phyloP scores from a whole-genome alignment of 192 early-diverging fungal species.

The Mortierella hygrophila region DNA sequence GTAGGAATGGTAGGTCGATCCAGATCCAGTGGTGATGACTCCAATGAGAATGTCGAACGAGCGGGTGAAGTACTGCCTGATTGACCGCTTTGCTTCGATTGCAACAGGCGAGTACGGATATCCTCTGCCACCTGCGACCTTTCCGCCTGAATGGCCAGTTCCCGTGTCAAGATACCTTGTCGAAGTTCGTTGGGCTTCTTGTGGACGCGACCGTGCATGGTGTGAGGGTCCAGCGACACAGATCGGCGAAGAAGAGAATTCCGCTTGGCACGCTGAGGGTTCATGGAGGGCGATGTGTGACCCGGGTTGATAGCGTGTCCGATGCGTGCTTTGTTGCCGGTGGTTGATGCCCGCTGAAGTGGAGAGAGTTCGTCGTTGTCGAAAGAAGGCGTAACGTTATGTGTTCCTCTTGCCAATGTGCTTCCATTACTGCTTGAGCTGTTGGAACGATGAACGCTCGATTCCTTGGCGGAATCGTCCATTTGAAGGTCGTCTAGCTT shows the following conservation, averaged over 20 bases:
- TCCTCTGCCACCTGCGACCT: constrained; percentile 39
- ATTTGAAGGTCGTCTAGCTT: constrained; percentile 33
- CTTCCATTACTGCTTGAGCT: constrained; percentile 36
- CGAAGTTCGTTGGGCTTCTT: constrained; percentile 45
- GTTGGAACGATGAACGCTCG: constrained; percentile 31
- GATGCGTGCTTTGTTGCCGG: constrained; percentile 9
- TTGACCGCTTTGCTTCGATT: constrained; percentile 9
- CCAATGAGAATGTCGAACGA: constrained; percentile 32
- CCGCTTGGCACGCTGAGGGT: constrained; percentile 37
- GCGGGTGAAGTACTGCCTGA: background rate
- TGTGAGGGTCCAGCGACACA: constrained; percentile 47
- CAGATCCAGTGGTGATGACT: constrained; percentile 44
- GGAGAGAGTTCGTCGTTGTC: background rate
- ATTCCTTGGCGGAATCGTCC: background rate
- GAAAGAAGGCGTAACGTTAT: background rate
- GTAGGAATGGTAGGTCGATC: constrained; percentile 44
- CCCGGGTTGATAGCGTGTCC: constrained; percentile 20
- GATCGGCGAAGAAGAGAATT: constrained; percentile 49
- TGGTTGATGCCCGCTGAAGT: constrained; percentile 14
- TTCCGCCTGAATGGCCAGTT: constrained; percentile 42
- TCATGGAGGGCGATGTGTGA: constrained; percentile 35
- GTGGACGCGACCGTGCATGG: constrained; percentile 51
- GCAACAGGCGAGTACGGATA: constrained; percentile 22
- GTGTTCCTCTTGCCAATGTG: constrained; percentile 3
- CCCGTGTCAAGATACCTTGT: constrained; percentile 36